Evolutionary conservation across 257 asterid genomes (phyloP).

Genomic region (Nyctanthes arbortristis): DNA sequence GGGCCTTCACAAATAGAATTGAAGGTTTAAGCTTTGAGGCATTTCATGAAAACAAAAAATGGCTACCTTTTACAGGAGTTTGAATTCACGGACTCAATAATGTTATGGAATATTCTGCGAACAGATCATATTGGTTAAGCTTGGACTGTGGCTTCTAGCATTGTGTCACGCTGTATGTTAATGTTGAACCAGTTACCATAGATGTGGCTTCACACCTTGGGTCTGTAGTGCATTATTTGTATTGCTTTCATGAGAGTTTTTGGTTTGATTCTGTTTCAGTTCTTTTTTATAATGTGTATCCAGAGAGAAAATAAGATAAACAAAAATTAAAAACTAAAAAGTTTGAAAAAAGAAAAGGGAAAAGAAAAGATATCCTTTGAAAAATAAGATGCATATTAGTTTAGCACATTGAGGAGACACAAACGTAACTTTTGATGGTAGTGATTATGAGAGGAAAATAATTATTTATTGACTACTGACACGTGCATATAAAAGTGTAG

Average conservation of each 20-base stretch:
- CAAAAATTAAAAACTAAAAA: no score
- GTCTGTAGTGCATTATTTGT: neutral
- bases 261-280: neutral
- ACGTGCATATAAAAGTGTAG: neutral
- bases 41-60: no score
- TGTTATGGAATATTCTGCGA: no score
- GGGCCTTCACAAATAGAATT: no score
- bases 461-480: neutral
- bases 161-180: neutral
- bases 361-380: neutral
- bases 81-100: no score
- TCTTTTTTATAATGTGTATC: neutral
- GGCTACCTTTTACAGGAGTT: no score
- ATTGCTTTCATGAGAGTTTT: neutral
- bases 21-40: no score
- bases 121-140: neutral
- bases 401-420: neutral
- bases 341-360: no score
- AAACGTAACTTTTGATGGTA: neutral
- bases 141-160: neutral
- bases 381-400: neutral
- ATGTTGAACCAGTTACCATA: neutral
- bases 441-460: neutral
- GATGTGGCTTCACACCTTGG: neutral
- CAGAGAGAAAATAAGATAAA: neutral